Conservation (phyloP, 176 grass and related monocot species). For the Oryza nivara region DNA sequence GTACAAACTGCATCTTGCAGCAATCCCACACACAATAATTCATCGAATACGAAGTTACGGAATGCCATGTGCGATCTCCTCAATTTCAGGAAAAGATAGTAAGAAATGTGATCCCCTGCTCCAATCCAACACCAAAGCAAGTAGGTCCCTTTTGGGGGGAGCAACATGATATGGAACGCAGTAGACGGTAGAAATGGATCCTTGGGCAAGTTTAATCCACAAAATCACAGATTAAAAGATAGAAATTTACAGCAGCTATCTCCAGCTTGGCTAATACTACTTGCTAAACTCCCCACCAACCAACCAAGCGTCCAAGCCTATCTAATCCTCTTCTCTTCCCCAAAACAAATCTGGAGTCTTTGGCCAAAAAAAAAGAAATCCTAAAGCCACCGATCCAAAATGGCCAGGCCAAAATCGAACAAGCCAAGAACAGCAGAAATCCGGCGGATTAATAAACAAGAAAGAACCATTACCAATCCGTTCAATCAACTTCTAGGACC, state of each 20-base stretch:
- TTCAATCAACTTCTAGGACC: conserved; percentile 1
- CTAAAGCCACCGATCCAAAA: background rate
- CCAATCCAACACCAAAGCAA: background rate
- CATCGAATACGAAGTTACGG: background rate
- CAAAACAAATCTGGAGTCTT: no score
- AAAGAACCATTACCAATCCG: background rate
- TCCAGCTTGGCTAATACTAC: background rate
- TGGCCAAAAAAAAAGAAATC: no score
- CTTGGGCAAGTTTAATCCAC: no score
- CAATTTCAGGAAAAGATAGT: background rate
- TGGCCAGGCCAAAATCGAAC: background rate
- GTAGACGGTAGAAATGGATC: no score
- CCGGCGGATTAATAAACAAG: background rate
- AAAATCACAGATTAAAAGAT: background rate
- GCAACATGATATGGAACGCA: no score
- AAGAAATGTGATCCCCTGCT: background rate
- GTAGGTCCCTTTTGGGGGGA: background rate
- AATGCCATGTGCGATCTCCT: background rate
- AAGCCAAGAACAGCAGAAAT: background rate
- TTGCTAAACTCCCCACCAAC: background rate
- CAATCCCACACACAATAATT: background rate
- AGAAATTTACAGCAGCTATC: background rate
- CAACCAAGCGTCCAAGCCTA: background rate
- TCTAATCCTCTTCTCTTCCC: background rate
- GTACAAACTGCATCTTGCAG: background rate